Percentiles rank a stretch among this genome's conserved stretches.
These are phyloP conservation scores for Avena insularis DNA, from an alignment of 176 grass and related monocot species.

Conservation along the genomic window DNA sequence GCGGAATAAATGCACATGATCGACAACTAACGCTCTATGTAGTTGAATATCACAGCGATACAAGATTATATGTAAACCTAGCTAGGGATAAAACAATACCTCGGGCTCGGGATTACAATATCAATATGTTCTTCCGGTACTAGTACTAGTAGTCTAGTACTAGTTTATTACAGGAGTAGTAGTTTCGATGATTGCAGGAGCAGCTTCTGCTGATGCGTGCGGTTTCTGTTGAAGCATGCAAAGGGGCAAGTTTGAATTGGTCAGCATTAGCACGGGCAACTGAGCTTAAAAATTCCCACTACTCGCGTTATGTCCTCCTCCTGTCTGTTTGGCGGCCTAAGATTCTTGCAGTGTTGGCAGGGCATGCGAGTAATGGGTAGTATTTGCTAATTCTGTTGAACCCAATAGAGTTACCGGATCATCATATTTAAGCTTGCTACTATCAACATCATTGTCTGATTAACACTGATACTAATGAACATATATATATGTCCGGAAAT, in stretches of 20 bases:
- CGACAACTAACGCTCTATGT: neutral
- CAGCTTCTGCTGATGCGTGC: neutral
- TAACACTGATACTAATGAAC: neutral
- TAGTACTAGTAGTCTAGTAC: neutral
- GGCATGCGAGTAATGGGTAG: neutral
- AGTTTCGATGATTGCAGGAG: neutral
- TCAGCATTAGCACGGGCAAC: neutral
- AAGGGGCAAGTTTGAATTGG: conserved; percentile 19
- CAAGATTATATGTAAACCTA: neutral
- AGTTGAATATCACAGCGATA: neutral
- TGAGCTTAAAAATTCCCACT: neutral
- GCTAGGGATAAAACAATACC: too few relatives aligned
- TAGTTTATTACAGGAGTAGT: too few relatives aligned
- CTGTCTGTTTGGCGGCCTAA: neutral
- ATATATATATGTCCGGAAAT: too few relatives aligned
- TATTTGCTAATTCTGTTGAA: neutral
- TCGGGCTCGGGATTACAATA: neutral
- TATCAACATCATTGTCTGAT: neutral
- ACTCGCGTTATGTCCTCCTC: too few relatives aligned
- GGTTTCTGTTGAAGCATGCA: conserved; percentile 9
- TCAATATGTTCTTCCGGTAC: neutral
- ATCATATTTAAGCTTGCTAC: neutral
- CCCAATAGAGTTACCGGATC: neutral
- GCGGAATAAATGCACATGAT: conserved; percentile 16
- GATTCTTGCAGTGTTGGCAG: neutral